A percentile compares a stretch with the other conserved stretches of the same genome.
These are phyloP conservation scores for Penicillium sclerotiorum DNA, from an alignment of 2,329 filamentous ascomycete genomes.

Conservation along the genomic window DNA sequence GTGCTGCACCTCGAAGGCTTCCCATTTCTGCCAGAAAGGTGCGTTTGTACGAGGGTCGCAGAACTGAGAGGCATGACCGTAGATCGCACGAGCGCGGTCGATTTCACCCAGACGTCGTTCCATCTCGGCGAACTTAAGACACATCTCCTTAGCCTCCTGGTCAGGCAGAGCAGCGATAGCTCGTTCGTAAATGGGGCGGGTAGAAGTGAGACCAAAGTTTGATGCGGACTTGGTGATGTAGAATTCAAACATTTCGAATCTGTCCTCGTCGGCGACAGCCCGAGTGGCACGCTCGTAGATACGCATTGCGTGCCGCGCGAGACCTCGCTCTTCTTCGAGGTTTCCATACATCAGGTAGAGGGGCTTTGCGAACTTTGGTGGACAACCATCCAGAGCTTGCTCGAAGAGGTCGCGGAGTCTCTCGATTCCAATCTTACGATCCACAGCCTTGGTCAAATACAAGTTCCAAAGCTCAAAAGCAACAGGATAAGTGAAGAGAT, in stretches of 20 bases:
- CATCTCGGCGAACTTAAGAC: slow-evolving; percentile 98
- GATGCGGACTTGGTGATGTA: slow-evolving; percentile 99
- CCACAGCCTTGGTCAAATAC: slow-evolving; percentile 95
- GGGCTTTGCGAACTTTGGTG: slow-evolving; percentile 92
- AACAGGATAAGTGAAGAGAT: slow-evolving; percentile 98
- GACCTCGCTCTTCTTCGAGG: slow-evolving; percentile 89
- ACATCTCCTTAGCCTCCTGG: slow-evolving; percentile 93
- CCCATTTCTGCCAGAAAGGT: slow-evolving; percentile 95
- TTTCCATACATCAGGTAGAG: slow-evolving; percentile 99
- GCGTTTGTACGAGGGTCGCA: slow-evolving; percentile 91
- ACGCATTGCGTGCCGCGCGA: slow-evolving; percentile 95
- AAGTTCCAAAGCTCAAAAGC: slow-evolving; percentile 99
- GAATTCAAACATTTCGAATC: slow-evolving; percentile 97
- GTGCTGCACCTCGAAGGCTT: slow-evolving; percentile 94
- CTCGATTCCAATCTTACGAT: slow-evolving; percentile 94
- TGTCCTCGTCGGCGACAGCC: slow-evolving; percentile 90
- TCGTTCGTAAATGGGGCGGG: slow-evolving; percentile 91
- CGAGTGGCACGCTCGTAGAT: slow-evolving; percentile 97
- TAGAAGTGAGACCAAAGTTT: slow-evolving; percentile 95
- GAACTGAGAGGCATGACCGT: slow-evolving; percentile 94
- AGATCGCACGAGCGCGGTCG: slow-evolving; percentile 91
- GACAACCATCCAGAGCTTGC: slow-evolving; percentile 92
- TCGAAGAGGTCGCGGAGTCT: slow-evolving; percentile 93
- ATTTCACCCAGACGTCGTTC: slow-evolving; percentile 89
- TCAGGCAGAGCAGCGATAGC: slow-evolving; percentile 94